A percentile compares a stretch with the other conserved stretches of the same genome.
phyloP scores from a whole-genome alignment of 140 eudicot genomes.

The Senecio squalidus region DNA sequence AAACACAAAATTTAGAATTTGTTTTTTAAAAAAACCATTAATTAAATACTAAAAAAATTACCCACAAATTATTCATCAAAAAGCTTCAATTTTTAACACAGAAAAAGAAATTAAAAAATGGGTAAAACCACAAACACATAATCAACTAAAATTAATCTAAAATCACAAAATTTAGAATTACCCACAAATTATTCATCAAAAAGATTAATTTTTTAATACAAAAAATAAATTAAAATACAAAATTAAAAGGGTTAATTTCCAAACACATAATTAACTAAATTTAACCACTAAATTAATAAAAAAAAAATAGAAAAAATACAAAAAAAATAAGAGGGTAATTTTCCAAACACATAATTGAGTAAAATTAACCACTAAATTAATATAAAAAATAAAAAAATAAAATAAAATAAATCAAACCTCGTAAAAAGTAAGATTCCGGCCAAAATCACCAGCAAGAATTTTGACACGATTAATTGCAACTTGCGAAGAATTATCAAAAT shows the following conservation, averaged over 20 bases:
- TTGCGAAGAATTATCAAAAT: constrained; percentile 83
- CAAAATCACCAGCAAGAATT: constrained; percentile 68
- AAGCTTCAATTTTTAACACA: not conserved
- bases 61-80: not conserved
- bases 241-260: too few relatives aligned
- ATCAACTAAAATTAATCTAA: too few relatives aligned
- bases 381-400: not conserved
- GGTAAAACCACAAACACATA: too few relatives aligned
- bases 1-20: too few relatives aligned
- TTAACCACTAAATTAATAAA: not conserved
- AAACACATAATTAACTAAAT: too few relatives aligned
- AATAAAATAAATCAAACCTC: constrained; percentile 24
- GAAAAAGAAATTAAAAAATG: not conserved
- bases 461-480: constrained; percentile 64
- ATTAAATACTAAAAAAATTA: not conserved
- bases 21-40: too few relatives aligned
- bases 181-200: not conserved
- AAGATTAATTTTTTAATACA: too few relatives aligned
- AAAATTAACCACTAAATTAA: too few relatives aligned
- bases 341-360: too few relatives aligned
- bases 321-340: too few relatives aligned
- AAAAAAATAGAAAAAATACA: not conserved
- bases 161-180: not conserved
- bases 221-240: too few relatives aligned
- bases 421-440: constrained; percentile 54